phyloP scores from a whole-genome alignment of 352 stramenopile species.

The Phytopythium montanum region DNA sequence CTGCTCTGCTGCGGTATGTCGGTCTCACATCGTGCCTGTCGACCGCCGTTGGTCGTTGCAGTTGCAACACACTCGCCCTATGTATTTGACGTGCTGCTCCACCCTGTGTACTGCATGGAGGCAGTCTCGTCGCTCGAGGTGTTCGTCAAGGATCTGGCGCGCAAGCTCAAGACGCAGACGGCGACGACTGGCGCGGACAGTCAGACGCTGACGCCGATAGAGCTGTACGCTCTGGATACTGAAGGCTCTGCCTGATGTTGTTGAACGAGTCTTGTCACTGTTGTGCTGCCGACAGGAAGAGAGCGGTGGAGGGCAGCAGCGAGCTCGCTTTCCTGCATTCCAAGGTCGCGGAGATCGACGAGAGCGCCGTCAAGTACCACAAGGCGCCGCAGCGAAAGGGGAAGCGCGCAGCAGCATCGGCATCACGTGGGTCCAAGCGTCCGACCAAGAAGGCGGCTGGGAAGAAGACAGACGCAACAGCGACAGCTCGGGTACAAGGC shows the following conservation, averaged over 20 bases:
- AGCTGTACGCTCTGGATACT: conserved; percentile 36
- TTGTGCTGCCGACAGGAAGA: conserved; percentile 36
- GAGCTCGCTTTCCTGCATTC: conserved; percentile 51
- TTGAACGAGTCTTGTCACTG: background rate
- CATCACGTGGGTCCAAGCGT: background rate
- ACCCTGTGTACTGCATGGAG: background rate
- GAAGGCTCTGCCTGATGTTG: background rate
- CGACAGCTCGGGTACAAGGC: conserved; percentile 4
- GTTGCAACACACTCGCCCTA: no score
- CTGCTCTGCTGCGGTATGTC: conserved; percentile 39
- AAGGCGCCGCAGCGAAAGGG: conserved; percentile 23
- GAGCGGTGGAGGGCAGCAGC: conserved; percentile 31
- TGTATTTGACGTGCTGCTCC: background rate
- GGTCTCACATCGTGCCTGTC: background rate
- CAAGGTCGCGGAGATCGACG: conserved; percentile 53
- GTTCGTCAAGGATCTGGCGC: conserved; percentile 56
- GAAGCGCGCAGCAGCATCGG: conserved; percentile 15
- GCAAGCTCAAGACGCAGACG: conserved; percentile 31
- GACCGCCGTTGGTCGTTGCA: no score
- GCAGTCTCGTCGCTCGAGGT: conserved; percentile 50
- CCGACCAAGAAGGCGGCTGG: conserved; percentile 8
- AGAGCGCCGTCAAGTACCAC: conserved; percentile 58
- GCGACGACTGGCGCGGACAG: background rate
- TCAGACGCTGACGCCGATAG: conserved; percentile 40
- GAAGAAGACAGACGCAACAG: conserved; percentile 21